phyloP scores from a whole-genome alignment of 352 stramenopile genomes.

The Thraustochytrium striatum region DNA sequence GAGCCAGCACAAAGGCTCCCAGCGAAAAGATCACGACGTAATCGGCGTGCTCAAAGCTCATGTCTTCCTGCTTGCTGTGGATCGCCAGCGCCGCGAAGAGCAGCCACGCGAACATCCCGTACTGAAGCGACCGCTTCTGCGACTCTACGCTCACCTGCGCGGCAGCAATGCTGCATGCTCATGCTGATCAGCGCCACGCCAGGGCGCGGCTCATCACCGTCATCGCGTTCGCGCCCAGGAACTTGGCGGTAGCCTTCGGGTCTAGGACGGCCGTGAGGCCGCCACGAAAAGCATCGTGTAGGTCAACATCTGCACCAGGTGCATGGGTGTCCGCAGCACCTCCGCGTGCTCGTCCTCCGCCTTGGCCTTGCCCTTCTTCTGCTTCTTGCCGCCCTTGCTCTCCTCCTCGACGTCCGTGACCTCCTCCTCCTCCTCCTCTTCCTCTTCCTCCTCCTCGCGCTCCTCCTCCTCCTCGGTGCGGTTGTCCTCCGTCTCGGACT shows the following conservation, averaged over 20 bases:
- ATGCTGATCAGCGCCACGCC: slow-evolving; percentile 3
- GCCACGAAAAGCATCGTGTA: slow-evolving; percentile 6
- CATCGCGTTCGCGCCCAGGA: not conserved
- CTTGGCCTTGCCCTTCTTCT: not conserved
- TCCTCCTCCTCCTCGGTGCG: not conserved
- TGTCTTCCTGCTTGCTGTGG: not conserved
- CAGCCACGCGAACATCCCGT: slow-evolving; percentile 37
- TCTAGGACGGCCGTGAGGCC: not conserved
- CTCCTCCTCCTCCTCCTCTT: slow-evolving; percentile 4
- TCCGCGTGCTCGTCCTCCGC: slow-evolving; percentile 3
- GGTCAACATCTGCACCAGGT: not conserved
- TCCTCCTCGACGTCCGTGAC: not conserved
- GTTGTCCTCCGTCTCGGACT: not conserved
- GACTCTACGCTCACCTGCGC: not conserved
- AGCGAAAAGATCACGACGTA: not conserved
- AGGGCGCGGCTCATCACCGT: not conserved
- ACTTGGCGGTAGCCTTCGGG: not conserved
- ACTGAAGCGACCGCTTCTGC: slow-evolving; percentile 42
- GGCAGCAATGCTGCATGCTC: slow-evolving; percentile 3
- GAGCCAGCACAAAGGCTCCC: not conserved
- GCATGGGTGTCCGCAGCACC: not conserved
- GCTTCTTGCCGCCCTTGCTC: not conserved
- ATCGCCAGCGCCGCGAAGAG: not conserved
- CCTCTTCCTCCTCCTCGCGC: not conserved
- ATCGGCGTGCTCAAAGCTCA: not conserved